These are phyloP conservation scores for Hymenoscyphus infarciens DNA, from an alignment of 2,329 filamentous ascomycete species.

Conservation along the genomic window DNA sequence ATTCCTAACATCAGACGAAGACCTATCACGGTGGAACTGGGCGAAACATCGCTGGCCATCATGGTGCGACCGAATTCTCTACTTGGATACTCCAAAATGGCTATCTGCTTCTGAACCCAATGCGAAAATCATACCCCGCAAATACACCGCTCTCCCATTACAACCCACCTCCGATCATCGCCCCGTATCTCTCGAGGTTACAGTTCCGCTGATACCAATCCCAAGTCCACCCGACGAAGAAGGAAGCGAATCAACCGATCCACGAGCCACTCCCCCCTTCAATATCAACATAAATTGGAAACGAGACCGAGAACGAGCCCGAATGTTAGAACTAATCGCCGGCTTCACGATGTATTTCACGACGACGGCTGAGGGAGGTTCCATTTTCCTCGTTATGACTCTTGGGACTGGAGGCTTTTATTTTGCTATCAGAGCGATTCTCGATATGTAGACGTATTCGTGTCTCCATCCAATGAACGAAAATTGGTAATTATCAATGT, in stretches of 20 bases:
- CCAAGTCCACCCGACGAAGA: constrained; percentile 35
- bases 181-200: constrained; percentile 69
- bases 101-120: constrained; percentile 36
- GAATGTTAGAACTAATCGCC: constrained; percentile 55
- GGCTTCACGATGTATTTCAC: constrained; percentile 49
- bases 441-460: constrained; percentile 10
- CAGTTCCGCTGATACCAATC: constrained; percentile 55
- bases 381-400: constrained; percentile 30
- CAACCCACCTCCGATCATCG: constrained; percentile 85
- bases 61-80: constrained; percentile 92
- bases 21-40: constrained; percentile 62
- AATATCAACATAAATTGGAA: constrained; percentile 55
- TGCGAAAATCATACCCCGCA: constrained; percentile 52
- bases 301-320: constrained; percentile 48
- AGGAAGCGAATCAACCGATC: constrained; percentile 32
- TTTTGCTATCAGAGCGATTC: constrained; percentile 28
- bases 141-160: constrained; percentile 73
- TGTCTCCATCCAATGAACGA: too few relatives aligned
- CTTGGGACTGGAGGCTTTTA: constrained; percentile 31
- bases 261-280: constrained; percentile 50
- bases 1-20: constrained; percentile 38
- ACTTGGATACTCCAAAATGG: constrained; percentile 59
- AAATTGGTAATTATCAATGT: too few relatives aligned
- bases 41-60: constrained; percentile 80
- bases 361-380: constrained; percentile 33